Base-by-base conservation (phyloP, 2,329 filamentous ascomycete genomes). In the Fonsecaea erecta region DNA sequence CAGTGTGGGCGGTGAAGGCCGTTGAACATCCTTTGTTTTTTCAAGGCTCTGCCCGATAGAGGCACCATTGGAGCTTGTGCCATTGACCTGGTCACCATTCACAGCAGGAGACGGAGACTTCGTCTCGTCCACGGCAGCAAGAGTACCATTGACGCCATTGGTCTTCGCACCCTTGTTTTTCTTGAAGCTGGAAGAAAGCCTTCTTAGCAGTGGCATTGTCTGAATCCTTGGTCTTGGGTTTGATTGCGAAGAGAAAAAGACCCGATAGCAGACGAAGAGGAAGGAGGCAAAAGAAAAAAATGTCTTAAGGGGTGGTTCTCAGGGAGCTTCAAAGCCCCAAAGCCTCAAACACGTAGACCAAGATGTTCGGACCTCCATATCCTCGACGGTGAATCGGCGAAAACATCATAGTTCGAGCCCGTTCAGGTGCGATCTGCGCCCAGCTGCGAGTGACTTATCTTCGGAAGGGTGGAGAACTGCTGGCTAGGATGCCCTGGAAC, bases 21-120 rank as follows among this genome's bases (percentile, higher is more conserved):
- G 40, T 40, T 26, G 57, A 30, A 69, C 57, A 46, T 64, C 52
- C 52, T 55, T 67, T 12, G 64, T 67, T 37, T 67, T 63, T 32
- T 56, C 46, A n/a, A 69, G 56, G 51, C 64, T 69, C 34, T 64
- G 57, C 18, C 30, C 67, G 14, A 69, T 52, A 32, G 64, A 52
- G 18, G 53, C 59, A 12, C 67, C 68, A 43, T 54, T 53, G 8
- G 40, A 21, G 14, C 43, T 18, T 34, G 53, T 43, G 32, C 63
- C 63, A 51, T 66, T 66, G 3, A 62, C 63, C 34, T 68, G 65
- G n/a, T 67, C 53, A 37, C 71, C 72, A 67, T 71, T 74, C 12
- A 58, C 56, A 30, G 48, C 24, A 16, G 62, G 34, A 28, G 68
- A n/a, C 8, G 54, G 32, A 26, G 55, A 30, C 40, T 51, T 46